Percentiles rank a stretch among this genome's conserved stretches.
These are phyloP conservation scores for Ochetophila trinervis DNA, from an alignment of 306 rosid species.

Conservation along the genomic window DNA sequence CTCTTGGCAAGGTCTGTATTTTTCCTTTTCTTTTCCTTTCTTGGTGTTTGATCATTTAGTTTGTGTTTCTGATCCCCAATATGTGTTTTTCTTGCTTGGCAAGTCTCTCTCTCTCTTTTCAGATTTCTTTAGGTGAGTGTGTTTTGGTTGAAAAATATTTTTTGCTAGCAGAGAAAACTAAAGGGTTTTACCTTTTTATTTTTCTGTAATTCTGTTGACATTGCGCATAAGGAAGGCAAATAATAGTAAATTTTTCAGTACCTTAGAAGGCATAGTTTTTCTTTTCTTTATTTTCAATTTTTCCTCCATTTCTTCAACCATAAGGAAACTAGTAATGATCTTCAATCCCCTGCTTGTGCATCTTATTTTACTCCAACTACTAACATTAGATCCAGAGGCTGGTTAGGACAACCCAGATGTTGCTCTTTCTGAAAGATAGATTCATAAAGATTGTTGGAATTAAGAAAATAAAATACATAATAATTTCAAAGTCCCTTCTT, in stretches of 20 bases:
- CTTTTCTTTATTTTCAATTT: not conserved
- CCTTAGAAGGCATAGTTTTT: not conserved
- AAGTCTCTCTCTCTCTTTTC: not conserved
- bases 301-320: not conserved
- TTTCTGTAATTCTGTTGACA: not conserved
- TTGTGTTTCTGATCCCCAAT: not conserved
- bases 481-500: too few relatives aligned
- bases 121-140: too few relatives aligned
- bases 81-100: not conserved
- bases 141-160: not conserved
- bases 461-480: too few relatives aligned
- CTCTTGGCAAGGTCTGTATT: constrained; percentile 67
- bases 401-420: too few relatives aligned
- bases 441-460: too few relatives aligned
- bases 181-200: not conserved
- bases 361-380: too few relatives aligned
- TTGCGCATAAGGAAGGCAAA: not conserved
- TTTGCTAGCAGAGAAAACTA: not conserved
- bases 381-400: too few relatives aligned
- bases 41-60: not conserved
- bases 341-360: too few relatives aligned
- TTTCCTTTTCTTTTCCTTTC: not conserved
- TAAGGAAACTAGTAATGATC: not conserved
- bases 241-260: not conserved
- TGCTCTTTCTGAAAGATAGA: too few relatives aligned